These are phyloP conservation scores for Beauveria rudraprayagi DNA, from an alignment of 2,329 filamentous ascomycete genomes.

Conservation along the genomic window DNA sequence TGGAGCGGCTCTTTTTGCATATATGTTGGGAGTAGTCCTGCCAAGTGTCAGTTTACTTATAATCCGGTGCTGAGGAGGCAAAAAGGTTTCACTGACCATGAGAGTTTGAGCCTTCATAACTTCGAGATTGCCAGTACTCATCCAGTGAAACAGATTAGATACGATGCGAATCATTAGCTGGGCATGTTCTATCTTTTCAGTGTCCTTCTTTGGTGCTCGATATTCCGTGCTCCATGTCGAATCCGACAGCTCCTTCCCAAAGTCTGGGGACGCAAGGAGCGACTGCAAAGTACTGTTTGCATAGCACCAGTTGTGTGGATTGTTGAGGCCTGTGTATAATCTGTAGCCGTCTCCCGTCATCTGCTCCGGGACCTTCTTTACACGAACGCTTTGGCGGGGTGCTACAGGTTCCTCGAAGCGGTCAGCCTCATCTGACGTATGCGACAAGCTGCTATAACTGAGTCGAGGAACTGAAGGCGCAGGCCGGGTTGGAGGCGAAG, in stretches of 20 bases:
- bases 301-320: constrained; percentile 80
- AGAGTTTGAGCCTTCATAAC: constrained; percentile 47
- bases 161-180: constrained; percentile 54
- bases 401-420: constrained; percentile 32
- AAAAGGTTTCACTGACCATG: constrained; percentile 37
- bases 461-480: constrained; percentile 58
- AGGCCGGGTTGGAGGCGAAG: constrained; percentile 56
- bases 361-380: constrained; percentile 33
- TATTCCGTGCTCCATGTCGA: constrained; percentile 53
- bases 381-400: constrained; percentile 29
- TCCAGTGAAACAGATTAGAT: constrained; percentile 50
- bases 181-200: constrained; percentile 43
- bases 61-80: constrained; percentile 11
- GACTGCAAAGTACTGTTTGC: constrained; percentile 88
- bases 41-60: constrained; percentile 14
- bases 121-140: constrained; percentile 41
- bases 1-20: constrained; percentile 22
- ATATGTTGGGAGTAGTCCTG: constrained; percentile 47
- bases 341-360: constrained; percentile 33
- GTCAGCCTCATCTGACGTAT: constrained; percentile 27
- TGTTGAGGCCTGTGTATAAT: constrained; percentile 58
- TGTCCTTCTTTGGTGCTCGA: constrained; percentile 58
- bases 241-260: constrained; percentile 57
- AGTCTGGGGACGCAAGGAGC: constrained; percentile 62
- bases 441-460: constrained; percentile 70